Evolutionary conservation across 1,284 basidiomycete species (phyloP).

Genomic region (Puccinia coronata): DNA sequence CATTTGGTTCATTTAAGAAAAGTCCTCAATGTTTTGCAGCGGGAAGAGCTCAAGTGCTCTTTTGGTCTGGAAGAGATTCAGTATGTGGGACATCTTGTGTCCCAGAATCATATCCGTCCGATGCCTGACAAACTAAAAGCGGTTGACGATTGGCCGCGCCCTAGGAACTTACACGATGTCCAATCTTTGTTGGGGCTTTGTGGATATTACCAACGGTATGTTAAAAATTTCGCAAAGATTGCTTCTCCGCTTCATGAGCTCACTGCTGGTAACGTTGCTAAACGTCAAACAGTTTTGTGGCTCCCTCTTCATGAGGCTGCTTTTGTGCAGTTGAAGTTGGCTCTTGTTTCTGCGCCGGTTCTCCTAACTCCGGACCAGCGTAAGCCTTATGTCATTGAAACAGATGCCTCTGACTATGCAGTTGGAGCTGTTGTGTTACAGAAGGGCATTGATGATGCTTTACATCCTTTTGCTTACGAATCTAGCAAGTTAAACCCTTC

Average conservation of each 20-base stretch:
- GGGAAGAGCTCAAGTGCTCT: not conserved
- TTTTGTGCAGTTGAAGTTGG: too few species aligned
- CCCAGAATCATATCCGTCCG: not conserved
- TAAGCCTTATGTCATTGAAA: not conserved
- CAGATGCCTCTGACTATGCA: too few species aligned
- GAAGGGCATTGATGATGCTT: not conserved
- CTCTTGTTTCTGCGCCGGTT: too few species aligned
- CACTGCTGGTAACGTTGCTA: too few species aligned
- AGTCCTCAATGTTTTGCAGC: not conserved
- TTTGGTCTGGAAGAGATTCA: not conserved
- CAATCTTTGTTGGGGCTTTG: slow-evolving; percentile 19
- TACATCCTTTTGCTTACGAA: slow-evolving; percentile 26
- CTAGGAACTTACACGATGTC: too few species aligned
- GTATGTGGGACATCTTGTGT: not conserved
- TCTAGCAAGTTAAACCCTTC: not conserved
- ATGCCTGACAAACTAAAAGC: slow-evolving; percentile 34
- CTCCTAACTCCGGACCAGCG: too few species aligned
- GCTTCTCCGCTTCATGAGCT: too few species aligned
- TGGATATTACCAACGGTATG: too few species aligned
- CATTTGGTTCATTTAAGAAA: not conserved
- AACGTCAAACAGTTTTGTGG: not conserved
- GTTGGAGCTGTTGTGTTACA: slow-evolving; percentile 3
- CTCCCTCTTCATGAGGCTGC: not conserved
- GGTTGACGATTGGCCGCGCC: too few species aligned
- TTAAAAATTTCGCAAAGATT: slow-evolving; percentile 17